A percentile compares a stretch with the other conserved stretches of the same genome.
phyloP scores from a whole-genome alignment of 345 rosid species.

The Citrus medica region DNA sequence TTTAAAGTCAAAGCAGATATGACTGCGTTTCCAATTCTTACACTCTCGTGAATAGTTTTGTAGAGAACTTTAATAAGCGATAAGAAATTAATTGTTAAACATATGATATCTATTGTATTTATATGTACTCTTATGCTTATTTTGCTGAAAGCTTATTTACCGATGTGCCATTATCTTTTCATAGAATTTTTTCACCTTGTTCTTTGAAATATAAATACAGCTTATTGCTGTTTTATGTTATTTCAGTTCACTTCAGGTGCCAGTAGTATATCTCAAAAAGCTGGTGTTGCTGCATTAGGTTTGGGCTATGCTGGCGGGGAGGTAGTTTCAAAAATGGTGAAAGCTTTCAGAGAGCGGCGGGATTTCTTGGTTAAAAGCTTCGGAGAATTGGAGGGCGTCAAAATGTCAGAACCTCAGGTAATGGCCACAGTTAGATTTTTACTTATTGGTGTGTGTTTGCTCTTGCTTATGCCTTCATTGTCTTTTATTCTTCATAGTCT shows the following conservation, averaged over 20 bases:
- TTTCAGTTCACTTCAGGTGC: constrained; percentile 86
- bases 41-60: background rate
- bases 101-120: background rate
- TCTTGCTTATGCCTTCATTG: constrained; percentile 35
- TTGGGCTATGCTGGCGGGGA: constrained; percentile 97
- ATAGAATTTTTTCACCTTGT: background rate
- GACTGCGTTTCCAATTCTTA: background rate
- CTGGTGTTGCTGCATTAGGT: constrained; percentile 78
- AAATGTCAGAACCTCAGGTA: constrained; percentile 91
- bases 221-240: constrained; percentile 3
- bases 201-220: background rate
- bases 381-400: constrained; percentile 72
- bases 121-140: background rate
- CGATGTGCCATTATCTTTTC: background rate
- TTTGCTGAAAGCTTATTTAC: background rate
- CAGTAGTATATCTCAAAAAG: constrained; percentile 85
- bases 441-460: background rate
- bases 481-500: background rate
- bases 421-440: background rate
- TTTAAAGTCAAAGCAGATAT: background rate
- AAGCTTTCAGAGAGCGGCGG: constrained; percentile 85
- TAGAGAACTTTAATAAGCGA: background rate
- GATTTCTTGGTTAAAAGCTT: constrained; percentile 84
- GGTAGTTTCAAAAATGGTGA: constrained; percentile 76
- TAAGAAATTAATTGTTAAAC: background rate